A percentile compares a stretch with the other conserved stretches of the same genome.
Evolutionary conservation across 2,329 filamentous ascomycete species (phyloP).

Genomic region (Raffaelea arxii): DNA sequence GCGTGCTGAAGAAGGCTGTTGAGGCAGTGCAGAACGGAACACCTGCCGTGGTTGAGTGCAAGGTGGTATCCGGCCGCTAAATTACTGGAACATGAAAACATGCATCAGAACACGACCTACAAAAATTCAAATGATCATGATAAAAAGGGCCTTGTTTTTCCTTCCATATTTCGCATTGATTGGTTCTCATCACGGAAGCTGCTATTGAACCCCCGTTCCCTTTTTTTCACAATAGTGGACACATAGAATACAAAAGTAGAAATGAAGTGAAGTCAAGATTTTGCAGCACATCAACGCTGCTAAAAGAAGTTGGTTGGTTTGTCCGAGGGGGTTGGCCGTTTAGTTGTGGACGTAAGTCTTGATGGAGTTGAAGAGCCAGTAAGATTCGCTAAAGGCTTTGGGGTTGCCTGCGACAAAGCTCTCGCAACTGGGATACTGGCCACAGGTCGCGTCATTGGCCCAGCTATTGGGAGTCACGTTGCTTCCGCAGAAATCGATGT

Average conservation of each 20-base stretch:
- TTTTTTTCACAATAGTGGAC: no score
- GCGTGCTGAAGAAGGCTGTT: constrained; percentile 39
- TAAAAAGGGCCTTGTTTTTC: no score
- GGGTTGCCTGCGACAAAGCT: constrained; percentile 49
- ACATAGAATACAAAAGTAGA: no score
- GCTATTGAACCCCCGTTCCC: no score
- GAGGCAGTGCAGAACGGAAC: constrained; percentile 38
- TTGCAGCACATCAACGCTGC: no score
- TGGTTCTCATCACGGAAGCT: no score
- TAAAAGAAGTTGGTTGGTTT: no score
- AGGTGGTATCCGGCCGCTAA: constrained; percentile 36
- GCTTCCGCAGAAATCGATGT: constrained; percentile 21
- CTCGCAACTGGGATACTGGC: constrained; percentile 28
- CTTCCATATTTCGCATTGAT: no score
- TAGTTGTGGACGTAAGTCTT: constrained; percentile 27
- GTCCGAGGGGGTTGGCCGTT: no score
- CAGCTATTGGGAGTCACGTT: constrained; percentile 12
- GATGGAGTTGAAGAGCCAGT: constrained; percentile 46
- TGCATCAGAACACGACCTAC: no score
- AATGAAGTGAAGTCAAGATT: no score
- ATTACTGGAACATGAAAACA: neutral
- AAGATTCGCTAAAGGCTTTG: constrained; percentile 43
- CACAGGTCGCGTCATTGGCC: constrained; percentile 11
- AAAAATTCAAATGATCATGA: no score
- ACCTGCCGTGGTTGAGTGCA: constrained; percentile 44